Percentiles rank a stretch among this genome's conserved stretches.
These are phyloP conservation scores for Coix lacrymajobi DNA, from an alignment of 176 grass and related monocot species.

Conservation along the genomic window DNA sequence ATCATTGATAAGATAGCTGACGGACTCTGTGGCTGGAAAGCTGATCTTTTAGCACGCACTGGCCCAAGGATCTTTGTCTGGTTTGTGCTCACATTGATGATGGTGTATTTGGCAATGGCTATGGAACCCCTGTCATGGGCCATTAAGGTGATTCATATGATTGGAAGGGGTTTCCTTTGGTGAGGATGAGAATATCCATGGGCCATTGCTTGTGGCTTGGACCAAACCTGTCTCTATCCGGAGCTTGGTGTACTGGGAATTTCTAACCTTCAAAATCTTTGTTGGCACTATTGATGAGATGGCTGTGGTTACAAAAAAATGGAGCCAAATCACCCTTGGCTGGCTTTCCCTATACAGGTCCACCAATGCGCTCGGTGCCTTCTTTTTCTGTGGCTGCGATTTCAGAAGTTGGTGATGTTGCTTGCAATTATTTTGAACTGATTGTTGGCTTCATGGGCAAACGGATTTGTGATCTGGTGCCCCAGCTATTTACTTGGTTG, in stretches of 20 bases:
- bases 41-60: neutral
- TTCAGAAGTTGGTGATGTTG: neutral
- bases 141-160: neutral
- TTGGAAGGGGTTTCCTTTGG: neutral
- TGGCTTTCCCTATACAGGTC: neutral
- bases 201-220: neutral
- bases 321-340: neutral
- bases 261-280: neutral
- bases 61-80: neutral
- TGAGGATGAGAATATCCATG: neutral
- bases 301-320: neutral
- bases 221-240: neutral
- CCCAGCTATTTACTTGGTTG: neutral
- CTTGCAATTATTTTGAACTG: neutral
- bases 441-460: neutral
- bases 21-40: neutral
- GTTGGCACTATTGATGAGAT: neutral
- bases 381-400: neutral
- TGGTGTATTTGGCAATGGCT: neutral
- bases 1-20: neutral
- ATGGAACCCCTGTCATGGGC: neutral
- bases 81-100: neutral
- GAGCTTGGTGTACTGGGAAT: neutral
- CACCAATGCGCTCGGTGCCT: neutral
- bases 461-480: neutral